Evolutionary conservation across 2,329 filamentous ascomycete genomes (phyloP), one percentile per base, ranked within the genome.

Genomic region (Gaeumannomyces tritici): DNA sequence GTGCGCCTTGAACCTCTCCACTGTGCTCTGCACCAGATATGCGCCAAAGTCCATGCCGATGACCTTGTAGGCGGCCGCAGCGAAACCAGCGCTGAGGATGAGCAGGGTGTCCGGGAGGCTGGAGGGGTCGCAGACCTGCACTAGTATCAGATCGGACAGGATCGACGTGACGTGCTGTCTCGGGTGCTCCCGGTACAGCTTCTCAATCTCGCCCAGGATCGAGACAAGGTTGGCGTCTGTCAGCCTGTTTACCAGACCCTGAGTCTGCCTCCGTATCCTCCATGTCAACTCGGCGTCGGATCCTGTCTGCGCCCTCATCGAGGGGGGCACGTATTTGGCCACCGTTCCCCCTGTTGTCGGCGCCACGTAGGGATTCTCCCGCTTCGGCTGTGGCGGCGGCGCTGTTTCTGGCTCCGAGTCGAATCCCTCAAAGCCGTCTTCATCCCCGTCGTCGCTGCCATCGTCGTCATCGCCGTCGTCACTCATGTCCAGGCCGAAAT

Each of bases 31-130:
- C 11, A 97, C 78, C 28, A 97, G 80, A 69, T 96, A 89, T 0
- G 93, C 93, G 4, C 91, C 93, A 74, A 98, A 93, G 69, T 96
- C 93, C 18, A 88, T 88, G 7, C 95, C 95, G 57, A 95, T 82
- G 8, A 95, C 81, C 71, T 91, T 96, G 76, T 96, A 96, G 1
- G 96, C 75, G 0, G 92, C 91, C 6, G 93, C 87, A 47, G 93
- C 86, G 71, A 98, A 98, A 5, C 92, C 93, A 51, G 93, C 92
- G 63, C 92, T 89, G 13, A 98, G 83, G 61, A 97, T 91, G 62
- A 97, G 85, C 68, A 97, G 96, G 0, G 93, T 95, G 68, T 97
- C 93, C 6, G 89, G 87, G 2, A 97, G 79, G 56, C 80, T 86
- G 28, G 92, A 89, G 8, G 87, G 84, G 68, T 96, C 91, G 69